Conservation (phyloP, 2,329 filamentous ascomycete genomes). For the Trichoderma endophyticum region DNA sequence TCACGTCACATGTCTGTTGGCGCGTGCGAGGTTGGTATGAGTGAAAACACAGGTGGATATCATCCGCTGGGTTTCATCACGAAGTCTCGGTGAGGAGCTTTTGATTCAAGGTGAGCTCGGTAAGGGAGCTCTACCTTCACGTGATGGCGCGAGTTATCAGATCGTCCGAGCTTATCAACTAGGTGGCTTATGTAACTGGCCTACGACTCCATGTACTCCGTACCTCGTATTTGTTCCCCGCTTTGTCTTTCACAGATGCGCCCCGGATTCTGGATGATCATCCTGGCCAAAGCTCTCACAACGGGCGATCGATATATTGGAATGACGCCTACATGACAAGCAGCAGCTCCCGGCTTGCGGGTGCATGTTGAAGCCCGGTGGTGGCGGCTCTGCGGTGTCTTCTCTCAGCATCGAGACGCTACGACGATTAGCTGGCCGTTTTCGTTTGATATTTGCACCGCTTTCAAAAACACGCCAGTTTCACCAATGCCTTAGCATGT, state of each 20-base stretch:
- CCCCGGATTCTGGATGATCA: conserved; percentile 13
- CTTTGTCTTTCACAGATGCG: conserved; percentile 10
- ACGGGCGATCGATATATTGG: conserved; percentile 11
- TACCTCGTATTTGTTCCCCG: conserved; percentile 8
- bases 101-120: conserved; percentile 8
- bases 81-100: conserved; percentile 8
- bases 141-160: conserved; percentile 1
- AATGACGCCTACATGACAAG: conserved; percentile 16
- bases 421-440: not conserved
- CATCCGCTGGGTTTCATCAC: not conserved
- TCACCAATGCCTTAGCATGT: not conserved
- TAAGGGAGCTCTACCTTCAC: not conserved
- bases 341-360: not conserved
- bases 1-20: conserved; percentile 16
- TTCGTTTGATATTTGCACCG: not conserved
- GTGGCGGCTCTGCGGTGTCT: not conserved
- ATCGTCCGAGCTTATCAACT: not conserved
- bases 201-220: not conserved
- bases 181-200: not conserved
- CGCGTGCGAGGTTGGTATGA: not conserved
- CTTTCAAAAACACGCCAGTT: not conserved
- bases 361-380: not conserved
- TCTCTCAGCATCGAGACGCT: not conserved
- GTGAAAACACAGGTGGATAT: not conserved
- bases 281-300: conserved; percentile 3